phyloP scores from a whole-genome alignment of 192 early-diverging fungal genomes.

The Physocladia obscura region DNA sequence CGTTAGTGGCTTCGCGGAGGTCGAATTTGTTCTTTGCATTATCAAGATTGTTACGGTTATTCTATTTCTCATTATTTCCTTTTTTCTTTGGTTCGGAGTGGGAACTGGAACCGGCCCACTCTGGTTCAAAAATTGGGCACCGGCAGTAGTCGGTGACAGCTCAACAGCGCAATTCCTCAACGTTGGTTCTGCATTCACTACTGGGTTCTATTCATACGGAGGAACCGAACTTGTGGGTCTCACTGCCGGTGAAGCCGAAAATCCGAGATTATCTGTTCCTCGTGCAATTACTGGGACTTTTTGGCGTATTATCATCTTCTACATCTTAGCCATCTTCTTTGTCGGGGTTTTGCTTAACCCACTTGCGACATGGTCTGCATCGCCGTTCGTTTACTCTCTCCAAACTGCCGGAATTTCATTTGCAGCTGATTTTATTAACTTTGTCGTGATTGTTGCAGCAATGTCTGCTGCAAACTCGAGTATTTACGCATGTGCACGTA shows the following conservation, averaged over 20 bases:
- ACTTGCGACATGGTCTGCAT: constrained; percentile 53
- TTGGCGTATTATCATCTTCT: constrained; percentile 80
- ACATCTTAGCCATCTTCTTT: constrained; percentile 64
- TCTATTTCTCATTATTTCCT: constrained; percentile 78
- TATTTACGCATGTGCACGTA: constrained; percentile 70
- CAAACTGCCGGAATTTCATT: constrained; percentile 51
- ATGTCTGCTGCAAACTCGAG: constrained; percentile 74
- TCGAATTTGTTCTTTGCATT: constrained; percentile 73
- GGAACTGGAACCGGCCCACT: constrained; percentile 40
- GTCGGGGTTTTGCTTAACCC: constrained; percentile 75
- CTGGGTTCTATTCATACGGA: constrained; percentile 63
- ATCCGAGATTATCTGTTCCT: constrained; percentile 62
- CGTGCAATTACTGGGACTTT: constrained; percentile 51
- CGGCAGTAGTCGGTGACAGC: constrained; percentile 7
- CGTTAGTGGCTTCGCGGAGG: constrained; percentile 66
- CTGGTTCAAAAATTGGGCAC: constrained; percentile 28
- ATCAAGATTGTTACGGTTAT: constrained; percentile 83
- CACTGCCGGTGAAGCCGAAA: constrained; percentile 83
- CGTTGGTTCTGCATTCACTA: constrained; percentile 67
- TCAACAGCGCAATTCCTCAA: constrained; percentile 49
- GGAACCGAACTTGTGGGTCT: constrained; percentile 73
- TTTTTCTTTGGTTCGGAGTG: constrained; percentile 64
- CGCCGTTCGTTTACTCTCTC: constrained; percentile 71
- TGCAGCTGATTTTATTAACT: constrained; percentile 70
- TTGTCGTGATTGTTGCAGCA: constrained; percentile 67